These are phyloP conservation scores for Ehretia macrophylla DNA, from an alignment of 257 asterid species.

Conservation along the genomic window DNA sequence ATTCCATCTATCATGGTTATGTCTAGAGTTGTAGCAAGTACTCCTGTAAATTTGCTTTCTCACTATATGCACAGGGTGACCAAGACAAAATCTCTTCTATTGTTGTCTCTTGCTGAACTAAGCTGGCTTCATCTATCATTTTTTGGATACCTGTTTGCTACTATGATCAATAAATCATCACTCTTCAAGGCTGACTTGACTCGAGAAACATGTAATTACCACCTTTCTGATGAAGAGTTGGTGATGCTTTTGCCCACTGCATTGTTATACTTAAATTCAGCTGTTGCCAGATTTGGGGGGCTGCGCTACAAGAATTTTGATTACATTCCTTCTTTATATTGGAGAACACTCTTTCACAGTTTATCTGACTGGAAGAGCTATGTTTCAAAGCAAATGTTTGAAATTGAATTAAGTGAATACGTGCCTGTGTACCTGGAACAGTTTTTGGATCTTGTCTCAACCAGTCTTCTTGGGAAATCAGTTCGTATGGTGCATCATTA, in stretches of 20 bases:
- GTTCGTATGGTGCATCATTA: slow-evolving; percentile 38
- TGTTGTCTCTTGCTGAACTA: slow-evolving; percentile 51
- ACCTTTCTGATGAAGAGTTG: slow-evolving; percentile 50
- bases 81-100: slow-evolving; percentile 51
- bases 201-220: slow-evolving; percentile 24
- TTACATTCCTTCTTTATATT: slow-evolving; percentile 39
- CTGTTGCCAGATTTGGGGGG: slow-evolving; percentile 41
- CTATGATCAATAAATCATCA: slow-evolving; percentile 29
- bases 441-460: slow-evolving; percentile 38
- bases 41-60: slow-evolving; percentile 47
- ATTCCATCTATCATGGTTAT: slow-evolving; percentile 43
- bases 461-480: slow-evolving; percentile 70
- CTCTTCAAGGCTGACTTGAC: slow-evolving; percentile 23
- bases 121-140: slow-evolving; percentile 64
- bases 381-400: slow-evolving; percentile 39
- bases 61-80: slow-evolving; percentile 52
- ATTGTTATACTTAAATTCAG: slow-evolving; percentile 43
- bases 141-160: slow-evolving; percentile 54
- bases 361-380: slow-evolving; percentile 63
- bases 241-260: slow-evolving; percentile 71
- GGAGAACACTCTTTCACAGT: slow-evolving; percentile 42
- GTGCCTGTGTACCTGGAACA: slow-evolving; percentile 45
- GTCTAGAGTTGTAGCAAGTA: slow-evolving; percentile 51
- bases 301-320: slow-evolving; percentile 32
- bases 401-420: slow-evolving; percentile 34